Conservation (phyloP, 257 asterid genomes). For the Scutellaria minor region DNA sequence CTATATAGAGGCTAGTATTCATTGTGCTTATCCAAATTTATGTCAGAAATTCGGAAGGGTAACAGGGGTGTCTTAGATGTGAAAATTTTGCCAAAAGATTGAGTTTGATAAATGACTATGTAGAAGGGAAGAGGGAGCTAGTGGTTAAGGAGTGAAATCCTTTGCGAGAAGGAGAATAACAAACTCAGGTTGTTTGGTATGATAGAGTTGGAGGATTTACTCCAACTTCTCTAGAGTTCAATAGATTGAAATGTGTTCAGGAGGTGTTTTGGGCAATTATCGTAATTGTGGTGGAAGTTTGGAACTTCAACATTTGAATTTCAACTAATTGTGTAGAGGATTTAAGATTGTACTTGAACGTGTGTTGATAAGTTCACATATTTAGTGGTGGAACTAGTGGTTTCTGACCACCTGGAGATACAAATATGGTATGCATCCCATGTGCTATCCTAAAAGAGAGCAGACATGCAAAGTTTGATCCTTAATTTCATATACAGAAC, state of each 20-base stretch:
- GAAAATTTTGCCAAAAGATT: background rate
- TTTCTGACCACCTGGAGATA: constrained; percentile 4
- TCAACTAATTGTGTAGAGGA: constrained; percentile 2
- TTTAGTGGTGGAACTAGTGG: background rate
- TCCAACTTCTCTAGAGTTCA: background rate
- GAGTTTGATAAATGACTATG: background rate
- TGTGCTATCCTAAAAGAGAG: background rate
- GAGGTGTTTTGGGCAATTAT: background rate
- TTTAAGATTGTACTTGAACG: background rate
- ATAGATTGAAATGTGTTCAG: background rate
- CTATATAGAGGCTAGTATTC: background rate
- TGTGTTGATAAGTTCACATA: background rate
- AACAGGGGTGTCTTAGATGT: background rate
- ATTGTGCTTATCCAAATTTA: background rate
- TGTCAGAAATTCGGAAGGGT: too few species aligned
- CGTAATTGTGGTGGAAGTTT: background rate
- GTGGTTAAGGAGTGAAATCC: background rate
- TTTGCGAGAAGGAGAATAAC: background rate
- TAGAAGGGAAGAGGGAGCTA: background rate
- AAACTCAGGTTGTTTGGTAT: constrained; percentile 9
- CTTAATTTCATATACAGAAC: background rate
- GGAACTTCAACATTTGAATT: background rate
- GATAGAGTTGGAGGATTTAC: constrained; percentile 8
- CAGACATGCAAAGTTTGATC: background rate
- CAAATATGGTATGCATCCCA: background rate